Evolutionary conservation across 164 flowering plant genomes (phyloP).

Genomic region (Stephania japonica): DNA sequence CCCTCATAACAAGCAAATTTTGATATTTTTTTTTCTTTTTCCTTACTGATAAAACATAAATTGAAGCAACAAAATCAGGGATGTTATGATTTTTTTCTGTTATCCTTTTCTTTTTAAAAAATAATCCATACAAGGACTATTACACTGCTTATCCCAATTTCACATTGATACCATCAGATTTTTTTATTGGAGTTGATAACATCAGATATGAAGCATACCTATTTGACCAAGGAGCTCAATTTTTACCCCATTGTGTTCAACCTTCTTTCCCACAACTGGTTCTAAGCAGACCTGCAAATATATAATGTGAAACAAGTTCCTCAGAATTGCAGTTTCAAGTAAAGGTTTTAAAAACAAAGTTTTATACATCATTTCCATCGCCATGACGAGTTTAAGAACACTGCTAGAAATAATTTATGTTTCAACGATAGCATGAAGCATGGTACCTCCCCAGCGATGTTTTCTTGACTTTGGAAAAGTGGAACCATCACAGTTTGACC

Average conservation of each 20-base stretch:
- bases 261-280: conserved; percentile 80
- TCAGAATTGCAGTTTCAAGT: background rate
- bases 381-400: background rate
- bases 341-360: background rate
- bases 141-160: background rate
- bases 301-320: conserved; percentile 2
- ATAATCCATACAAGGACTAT: background rate
- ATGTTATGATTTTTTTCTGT: background rate
- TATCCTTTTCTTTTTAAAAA: background rate
- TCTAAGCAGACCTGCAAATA: conserved; percentile 60
- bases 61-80: background rate
- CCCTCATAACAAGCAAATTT: too few relatives aligned
- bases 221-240: conserved; percentile 95
- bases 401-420: background rate
- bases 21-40: too few relatives aligned
- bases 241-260: conserved; percentile 89
- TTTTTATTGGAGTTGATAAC: too few relatives aligned
- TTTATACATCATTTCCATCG: background rate
- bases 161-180: background rate
- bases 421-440: conserved; percentile 4
- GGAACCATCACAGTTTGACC: conserved; percentile 74
- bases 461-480: conserved; percentile 92
- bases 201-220: conserved; percentile 32
- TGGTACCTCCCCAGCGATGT: conserved; percentile 80
- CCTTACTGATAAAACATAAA: background rate